Evolutionary conservation across 1,284 basidiomycete genomes (phyloP).

Genomic region (Ustilago hordei): DNA sequence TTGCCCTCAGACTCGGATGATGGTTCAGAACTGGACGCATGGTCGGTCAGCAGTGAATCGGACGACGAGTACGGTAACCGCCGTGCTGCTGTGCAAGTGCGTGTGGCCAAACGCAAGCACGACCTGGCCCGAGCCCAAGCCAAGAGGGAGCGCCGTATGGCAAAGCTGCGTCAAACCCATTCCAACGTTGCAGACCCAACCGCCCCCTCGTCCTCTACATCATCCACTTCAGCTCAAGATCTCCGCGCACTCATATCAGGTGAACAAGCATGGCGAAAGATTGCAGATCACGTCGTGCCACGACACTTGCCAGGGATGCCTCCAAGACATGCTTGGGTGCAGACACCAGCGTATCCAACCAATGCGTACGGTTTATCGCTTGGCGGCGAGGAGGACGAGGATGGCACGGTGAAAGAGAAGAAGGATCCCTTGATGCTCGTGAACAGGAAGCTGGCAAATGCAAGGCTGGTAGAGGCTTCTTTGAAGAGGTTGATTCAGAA

Average conservation of each 20-base stretch:
- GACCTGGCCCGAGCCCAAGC: slow-evolving; percentile 14
- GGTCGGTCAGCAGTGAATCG: slow-evolving; percentile 47
- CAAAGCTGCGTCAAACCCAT: slow-evolving; percentile 20
- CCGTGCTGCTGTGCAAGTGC: slow-evolving; percentile 33
- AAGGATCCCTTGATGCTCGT: slow-evolving; percentile 53
- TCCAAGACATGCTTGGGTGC: slow-evolving; percentile 59
- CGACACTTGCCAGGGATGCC: slow-evolving; percentile 57
- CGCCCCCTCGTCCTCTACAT: not conserved
- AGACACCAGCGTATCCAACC: slow-evolving; percentile 56
- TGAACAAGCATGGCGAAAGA: slow-evolving; percentile 46
- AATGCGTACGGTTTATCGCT: slow-evolving; percentile 37
- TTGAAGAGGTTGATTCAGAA: slow-evolving; percentile 54
- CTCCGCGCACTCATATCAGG: slow-evolving; percentile 40
- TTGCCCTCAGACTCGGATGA: slow-evolving; percentile 54
- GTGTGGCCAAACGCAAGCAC: slow-evolving; percentile 38
- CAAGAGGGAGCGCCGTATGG: slow-evolving; percentile 26
- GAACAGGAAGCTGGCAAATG: slow-evolving; percentile 60
- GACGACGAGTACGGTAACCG: slow-evolving; percentile 36
- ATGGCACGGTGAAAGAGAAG: slow-evolving; percentile 11
- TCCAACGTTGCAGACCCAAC: slow-evolving; percentile 1
- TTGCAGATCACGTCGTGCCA: slow-evolving; percentile 55
- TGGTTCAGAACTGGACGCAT: slow-evolving; percentile 39
- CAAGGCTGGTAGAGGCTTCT: slow-evolving; percentile 58
- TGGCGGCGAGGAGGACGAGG: slow-evolving; percentile 15
- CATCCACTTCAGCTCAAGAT: slow-evolving; percentile 21